These are phyloP conservation scores for Marsdenia floribunda DNA, from an alignment of 257 asterid species.

Conservation along the genomic window DNA sequence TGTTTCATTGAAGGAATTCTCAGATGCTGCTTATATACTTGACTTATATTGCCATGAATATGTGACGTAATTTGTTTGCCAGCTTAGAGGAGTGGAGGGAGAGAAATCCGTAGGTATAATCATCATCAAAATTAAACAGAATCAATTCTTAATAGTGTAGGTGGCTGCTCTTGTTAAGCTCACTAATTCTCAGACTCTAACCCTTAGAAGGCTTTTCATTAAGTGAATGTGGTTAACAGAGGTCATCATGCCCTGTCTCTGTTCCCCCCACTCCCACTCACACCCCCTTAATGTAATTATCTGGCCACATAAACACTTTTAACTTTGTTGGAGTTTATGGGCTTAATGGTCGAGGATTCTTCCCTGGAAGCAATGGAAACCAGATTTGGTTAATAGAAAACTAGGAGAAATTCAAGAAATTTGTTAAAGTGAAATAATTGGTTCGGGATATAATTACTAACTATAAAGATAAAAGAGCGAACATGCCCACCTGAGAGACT, in stretches of 20 bases:
- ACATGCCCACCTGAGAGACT: neutral
- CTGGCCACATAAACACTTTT: neutral
- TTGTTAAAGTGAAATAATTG: neutral
- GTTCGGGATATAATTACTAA: neutral
- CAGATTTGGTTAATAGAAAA: neutral
- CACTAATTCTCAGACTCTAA: neutral
- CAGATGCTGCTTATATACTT: neutral
- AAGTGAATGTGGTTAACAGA: neutral
- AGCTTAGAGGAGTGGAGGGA: neutral
- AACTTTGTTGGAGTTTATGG: neutral
- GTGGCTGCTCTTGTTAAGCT: neutral
- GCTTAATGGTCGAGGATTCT: neutral
- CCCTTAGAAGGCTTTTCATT: neutral
- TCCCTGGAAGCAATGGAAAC: neutral
- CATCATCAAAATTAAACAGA: neutral
- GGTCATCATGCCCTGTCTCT: neutral
- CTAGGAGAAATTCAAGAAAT: no score
- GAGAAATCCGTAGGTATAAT: neutral
- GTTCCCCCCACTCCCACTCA: neutral
- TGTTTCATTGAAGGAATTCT: neutral
- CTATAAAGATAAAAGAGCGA: neutral
- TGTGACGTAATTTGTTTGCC: neutral
- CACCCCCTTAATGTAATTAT: neutral
- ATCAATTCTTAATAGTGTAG: neutral
- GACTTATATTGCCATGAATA: neutral